Evolutionary conservation across 2,329 filamentous ascomycete species (phyloP).

Genomic region (Nothopassalora personata): DNA sequence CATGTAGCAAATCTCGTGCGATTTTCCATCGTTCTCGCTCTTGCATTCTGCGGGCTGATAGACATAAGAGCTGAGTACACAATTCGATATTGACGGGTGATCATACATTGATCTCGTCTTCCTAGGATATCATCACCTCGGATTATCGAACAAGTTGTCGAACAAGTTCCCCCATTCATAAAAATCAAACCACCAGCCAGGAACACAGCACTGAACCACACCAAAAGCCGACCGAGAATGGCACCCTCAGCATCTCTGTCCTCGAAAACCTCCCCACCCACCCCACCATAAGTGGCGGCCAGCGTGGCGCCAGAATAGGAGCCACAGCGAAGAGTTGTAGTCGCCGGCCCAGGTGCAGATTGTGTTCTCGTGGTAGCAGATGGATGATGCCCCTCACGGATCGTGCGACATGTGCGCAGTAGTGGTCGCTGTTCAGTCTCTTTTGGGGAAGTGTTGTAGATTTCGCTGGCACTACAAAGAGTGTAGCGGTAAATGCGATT

Average conservation of each 20-base stretch:
- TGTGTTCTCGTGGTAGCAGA: slow-evolving; percentile 44
- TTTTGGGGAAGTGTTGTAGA: slow-evolving; percentile 17
- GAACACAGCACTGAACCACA: background rate
- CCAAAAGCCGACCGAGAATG: background rate
- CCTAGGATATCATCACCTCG: too few relatives aligned
- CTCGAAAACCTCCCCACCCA: background rate
- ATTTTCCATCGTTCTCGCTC: too few relatives aligned
- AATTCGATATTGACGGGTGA: too few relatives aligned
- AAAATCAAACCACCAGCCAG: background rate
- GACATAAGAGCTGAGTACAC: too few relatives aligned
- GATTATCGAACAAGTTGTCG: too few relatives aligned
- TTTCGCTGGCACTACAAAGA: background rate
- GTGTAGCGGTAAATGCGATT: background rate
- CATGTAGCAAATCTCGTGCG: too few relatives aligned
- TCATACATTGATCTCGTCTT: too few relatives aligned
- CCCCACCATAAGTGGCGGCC: background rate
- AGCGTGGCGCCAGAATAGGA: background rate
- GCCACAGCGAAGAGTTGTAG: background rate
- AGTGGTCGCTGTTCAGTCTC: slow-evolving; percentile 31
- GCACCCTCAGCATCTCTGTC: background rate
- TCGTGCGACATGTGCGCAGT: slow-evolving; percentile 40
- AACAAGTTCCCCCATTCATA: too few relatives aligned
- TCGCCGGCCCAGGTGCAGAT: slow-evolving; percentile 25
- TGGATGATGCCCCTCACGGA: slow-evolving; percentile 38
- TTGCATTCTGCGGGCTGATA: too few relatives aligned